phyloP scores from a whole-genome alignment of 768 basidiomycete genomes.

The Botryobasidium botryosum region DNA sequence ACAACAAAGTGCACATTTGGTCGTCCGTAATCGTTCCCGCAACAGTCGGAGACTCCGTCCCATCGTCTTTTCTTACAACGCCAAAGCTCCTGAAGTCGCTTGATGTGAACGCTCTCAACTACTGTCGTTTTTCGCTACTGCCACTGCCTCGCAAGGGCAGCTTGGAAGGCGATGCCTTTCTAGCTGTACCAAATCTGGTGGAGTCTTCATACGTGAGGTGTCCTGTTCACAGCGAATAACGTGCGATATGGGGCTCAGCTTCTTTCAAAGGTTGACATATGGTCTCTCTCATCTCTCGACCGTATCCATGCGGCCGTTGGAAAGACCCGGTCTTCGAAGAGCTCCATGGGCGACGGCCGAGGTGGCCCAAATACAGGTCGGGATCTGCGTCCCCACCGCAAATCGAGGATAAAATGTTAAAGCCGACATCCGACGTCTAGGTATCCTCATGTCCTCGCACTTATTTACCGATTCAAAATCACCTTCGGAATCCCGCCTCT shows the following conservation, averaged over 20 bases:
- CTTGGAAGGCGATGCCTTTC: slow-evolving; percentile 21
- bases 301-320: slow-evolving; percentile 80
- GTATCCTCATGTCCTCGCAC: slow-evolving; percentile 81
- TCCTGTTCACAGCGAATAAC: neutral
- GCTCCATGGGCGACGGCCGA: slow-evolving; percentile 26
- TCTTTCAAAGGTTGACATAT: slow-evolving; percentile 60
- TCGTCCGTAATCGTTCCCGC: slow-evolving; percentile 30
- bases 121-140: slow-evolving; percentile 73
- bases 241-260: slow-evolving; percentile 1
- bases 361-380: slow-evolving; percentile 42
- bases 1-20: slow-evolving; percentile 77
- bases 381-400: slow-evolving; percentile 2
- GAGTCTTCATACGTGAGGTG: slow-evolving; percentile 63
- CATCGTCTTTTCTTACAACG: slow-evolving; percentile 29
- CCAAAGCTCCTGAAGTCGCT: slow-evolving; percentile 49
- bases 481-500: neutral
- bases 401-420: neutral
- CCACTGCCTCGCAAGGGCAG: slow-evolving; percentile 12
- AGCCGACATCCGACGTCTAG: slow-evolving; percentile 22
- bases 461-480: slow-evolving; percentile 26
- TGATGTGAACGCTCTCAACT: slow-evolving; percentile 87
- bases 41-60: slow-evolving; percentile 37
- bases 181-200: slow-evolving; percentile 76
- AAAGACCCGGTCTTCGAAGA: slow-evolving; percentile 21
- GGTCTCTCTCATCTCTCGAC: slow-evolving; percentile 48